Base-by-base conservation (phyloP, 768 basidiomycete genomes). In the Tubosaeta sp. region DNA sequence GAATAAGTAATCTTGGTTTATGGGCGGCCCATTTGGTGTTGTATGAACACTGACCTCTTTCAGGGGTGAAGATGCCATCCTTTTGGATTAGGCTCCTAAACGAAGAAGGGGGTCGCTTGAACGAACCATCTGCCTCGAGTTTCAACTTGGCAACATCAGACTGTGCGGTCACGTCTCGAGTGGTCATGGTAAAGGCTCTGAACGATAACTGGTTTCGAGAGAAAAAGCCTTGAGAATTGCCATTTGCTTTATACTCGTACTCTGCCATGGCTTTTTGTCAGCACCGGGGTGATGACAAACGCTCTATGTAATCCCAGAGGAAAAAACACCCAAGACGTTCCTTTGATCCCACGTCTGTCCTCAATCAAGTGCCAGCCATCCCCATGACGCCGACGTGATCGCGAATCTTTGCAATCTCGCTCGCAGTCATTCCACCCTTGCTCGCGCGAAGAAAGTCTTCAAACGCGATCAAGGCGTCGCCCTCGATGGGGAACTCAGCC, bases 351-450 rank as follows among this genome's bases (percentile, higher is more conserved):
- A 46, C 34, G n/a, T 18, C 24, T 39, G 22, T 25, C 24, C 40
- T n/a, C 7, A 18, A 24, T 36, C 36, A 51, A 47, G 79, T 84
- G 12, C 92, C 92, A 19, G 84, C 88, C 92, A 94, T 94, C 25
- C 93, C 94, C 36, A 83, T 76, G 22, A 95, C 79, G 5, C 93
- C 93, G 16, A 93, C 87, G 19, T 77, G 75, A 66, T 97, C 95
- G 43, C 95, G 79, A 60, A 97, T 93, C 74, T 81, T 89, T 13
- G 95, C 95, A 50, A 96, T 90, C 65, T 97, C 90, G 53, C 76
- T 83, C 0, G 91, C 83, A 16, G 82, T 88, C 60, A 99, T 76
- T 24, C 78, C 78, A 7, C 82, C 85, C 65, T 94, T 94, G 66
- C 83, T 84, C 0, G 86, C 87, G 18, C 82, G 73, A 57, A 98